Percentiles rank a stretch among this genome's conserved stretches.
These are phyloP conservation scores for Aspergillus funiculosus DNA, from an alignment of 495 filamentous ascomycete genomes.

Conservation along the genomic window DNA sequence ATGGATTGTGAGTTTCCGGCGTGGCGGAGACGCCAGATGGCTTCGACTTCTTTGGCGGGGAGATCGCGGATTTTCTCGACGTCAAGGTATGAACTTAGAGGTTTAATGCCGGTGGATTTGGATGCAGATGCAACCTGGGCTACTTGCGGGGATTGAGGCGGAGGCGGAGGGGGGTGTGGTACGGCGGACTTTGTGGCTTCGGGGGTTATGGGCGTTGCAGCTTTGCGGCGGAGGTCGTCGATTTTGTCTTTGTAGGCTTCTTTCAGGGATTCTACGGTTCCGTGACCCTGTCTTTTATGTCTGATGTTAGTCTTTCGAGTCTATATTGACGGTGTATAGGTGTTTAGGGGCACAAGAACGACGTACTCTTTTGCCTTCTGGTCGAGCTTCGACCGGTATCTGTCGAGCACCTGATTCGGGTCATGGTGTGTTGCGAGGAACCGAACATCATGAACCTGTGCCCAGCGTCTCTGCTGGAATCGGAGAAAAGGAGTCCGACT, in stretches of 20 bases:
- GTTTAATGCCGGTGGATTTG: constrained; percentile 59
- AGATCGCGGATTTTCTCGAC: constrained; percentile 66
- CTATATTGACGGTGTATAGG: background rate
- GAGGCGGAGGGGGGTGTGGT: constrained; percentile 26
- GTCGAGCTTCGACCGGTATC: constrained; percentile 80
- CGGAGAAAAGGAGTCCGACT: constrained; percentile 28
- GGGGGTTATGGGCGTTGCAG: constrained; percentile 51
- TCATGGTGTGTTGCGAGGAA: constrained; percentile 68
- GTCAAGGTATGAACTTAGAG: constrained; percentile 77
- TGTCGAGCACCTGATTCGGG: constrained; percentile 64
- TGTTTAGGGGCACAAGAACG: background rate
- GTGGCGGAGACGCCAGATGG: constrained; percentile 89
- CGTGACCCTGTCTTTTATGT: constrained; percentile 60
- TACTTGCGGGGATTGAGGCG: constrained; percentile 28
- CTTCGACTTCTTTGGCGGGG: constrained; percentile 74
- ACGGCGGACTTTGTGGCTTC: constrained; percentile 32
- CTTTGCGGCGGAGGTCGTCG: constrained; percentile 54
- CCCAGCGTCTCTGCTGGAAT: constrained; percentile 70
- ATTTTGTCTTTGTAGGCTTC: constrained; percentile 82
- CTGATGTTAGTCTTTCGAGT: background rate
- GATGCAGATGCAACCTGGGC: constrained; percentile 30
- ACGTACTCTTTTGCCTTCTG: constrained; percentile 71
- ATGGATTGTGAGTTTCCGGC: constrained; percentile 62
- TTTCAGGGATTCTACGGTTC: constrained; percentile 68
- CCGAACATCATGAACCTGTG: constrained; percentile 85